Evolutionary conservation across 306 rosid genomes (phyloP), one percentile per base, ranked within the genome.

Genomic region (Astragalus glycyphyllos): DNA sequence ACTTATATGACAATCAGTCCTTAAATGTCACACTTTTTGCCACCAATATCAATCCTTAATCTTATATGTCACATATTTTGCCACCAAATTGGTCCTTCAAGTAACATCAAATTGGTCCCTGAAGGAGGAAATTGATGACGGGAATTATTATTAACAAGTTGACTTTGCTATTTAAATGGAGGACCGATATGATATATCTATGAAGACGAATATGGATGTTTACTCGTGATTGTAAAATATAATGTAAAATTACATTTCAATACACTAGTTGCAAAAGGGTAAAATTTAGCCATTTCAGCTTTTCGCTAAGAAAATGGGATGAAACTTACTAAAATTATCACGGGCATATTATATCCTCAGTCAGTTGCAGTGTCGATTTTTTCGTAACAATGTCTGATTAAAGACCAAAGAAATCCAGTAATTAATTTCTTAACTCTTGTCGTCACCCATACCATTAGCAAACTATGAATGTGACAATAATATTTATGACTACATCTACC

Each of bases 281-380:
- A 46, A 34, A n/a, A 45, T 32, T 13, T 40, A 15, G 49, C 15
- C 13, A 59, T 11, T 59, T 48, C 42, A 37, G 45, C 7, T 73
- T 49, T 49, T 38, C 42, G 5, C 71, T 51, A 47, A n/a, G 31
- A 23, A 71, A 58, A 63, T 50, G 23, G 32, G 59, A 23, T 62
- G 15, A 62, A 56, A 40, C 47, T 58, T 58, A 20, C 61, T 58
- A 60, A 26, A 60, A 72, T 35, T 9, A 72, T 51, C 17, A 58
- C 29, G 3, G 17, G 11, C 61, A 60, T 23, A n/a, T 15, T 9
- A 34, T 64, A n/a, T 35, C 55, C n/a, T 37, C n/a, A 49, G 16
- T 8, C 37, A 26, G 29, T 65, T 46, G 57, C 54, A 13, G 51
- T 16, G 34, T 15, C 5, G 63, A 48, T 72, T 47, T 11, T 60